Percentiles rank a stretch among this genome's conserved stretches.
Conservation (phyloP, 2,329 filamentous ascomycete genomes). For the Curvularia sp. region DNA sequence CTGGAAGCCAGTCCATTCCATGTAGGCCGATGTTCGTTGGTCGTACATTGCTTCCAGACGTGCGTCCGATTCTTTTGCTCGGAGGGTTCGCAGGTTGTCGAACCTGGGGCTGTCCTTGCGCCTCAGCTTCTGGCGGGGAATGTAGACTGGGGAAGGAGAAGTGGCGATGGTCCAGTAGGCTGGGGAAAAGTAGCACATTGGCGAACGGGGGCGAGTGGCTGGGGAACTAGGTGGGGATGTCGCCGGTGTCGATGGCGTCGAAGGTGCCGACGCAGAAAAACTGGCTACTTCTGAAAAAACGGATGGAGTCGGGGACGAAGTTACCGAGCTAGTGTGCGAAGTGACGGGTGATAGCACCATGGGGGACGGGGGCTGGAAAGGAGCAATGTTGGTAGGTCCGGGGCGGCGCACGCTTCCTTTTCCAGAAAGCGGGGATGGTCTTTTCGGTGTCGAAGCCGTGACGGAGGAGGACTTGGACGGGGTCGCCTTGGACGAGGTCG, state of each 20-base stretch:
- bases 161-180: conserved; percentile 18
- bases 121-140: conserved; percentile 22
- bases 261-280: conserved; percentile 20
- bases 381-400: conserved; percentile 12
- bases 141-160: conserved; percentile 20
- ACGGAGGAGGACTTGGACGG: not conserved
- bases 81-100: conserved; percentile 41
- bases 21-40: conserved; percentile 38
- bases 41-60: conserved; percentile 44
- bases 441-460: conserved; percentile 6
- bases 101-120: conserved; percentile 34
- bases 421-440: conserved; percentile 15
- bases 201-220: conserved; percentile 15
- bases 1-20: conserved; percentile 36
- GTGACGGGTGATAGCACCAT: conserved; percentile 19
- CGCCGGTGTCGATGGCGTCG: conserved; percentile 26
- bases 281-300: conserved; percentile 24
- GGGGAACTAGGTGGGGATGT: conserved; percentile 28
- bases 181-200: conserved; percentile 20
- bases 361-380: conserved; percentile 17
- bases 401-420: conserved; percentile 13
- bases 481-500: not conserved
- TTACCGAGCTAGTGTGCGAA: conserved; percentile 15
- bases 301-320: conserved; percentile 24
- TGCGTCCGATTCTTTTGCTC: conserved; percentile 46